Evolutionary conservation across 2,329 filamentous ascomycete species (phyloP).

Genomic region (Cytospora piceae): DNA sequence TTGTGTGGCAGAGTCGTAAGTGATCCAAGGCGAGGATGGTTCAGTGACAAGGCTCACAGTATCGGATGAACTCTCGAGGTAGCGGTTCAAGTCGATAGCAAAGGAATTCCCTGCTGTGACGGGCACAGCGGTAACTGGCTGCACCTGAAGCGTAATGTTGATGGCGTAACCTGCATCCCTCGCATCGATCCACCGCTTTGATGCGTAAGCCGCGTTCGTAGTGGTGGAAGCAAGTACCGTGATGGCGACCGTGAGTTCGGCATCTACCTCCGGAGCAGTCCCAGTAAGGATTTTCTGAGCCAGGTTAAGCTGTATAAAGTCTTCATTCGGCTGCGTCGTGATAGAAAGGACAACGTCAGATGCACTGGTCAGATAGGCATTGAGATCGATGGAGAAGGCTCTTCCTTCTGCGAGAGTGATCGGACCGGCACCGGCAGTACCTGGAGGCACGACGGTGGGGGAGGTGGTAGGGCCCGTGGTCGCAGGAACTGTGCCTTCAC

Average conservation of each 20-base stretch:
- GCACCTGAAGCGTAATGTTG: neutral
- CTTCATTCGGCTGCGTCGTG: neutral
- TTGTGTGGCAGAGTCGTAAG: neutral
- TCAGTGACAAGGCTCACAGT: neutral
- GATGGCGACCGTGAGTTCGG: neutral
- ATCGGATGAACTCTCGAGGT: neutral
- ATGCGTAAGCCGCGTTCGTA: neutral
- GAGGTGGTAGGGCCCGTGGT: neutral
- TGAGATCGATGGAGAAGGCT: neutral
- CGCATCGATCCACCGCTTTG: neutral
- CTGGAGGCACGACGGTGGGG: neutral
- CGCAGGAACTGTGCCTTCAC: neutral
- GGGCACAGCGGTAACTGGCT: constrained; percentile 4
- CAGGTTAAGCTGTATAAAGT: neutral
- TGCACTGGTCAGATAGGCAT: neutral
- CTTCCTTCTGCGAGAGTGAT: neutral
- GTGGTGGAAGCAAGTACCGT: neutral
- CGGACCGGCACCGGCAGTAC: neutral
- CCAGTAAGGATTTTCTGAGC: neutral
- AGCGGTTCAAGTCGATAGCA: constrained; percentile 2
- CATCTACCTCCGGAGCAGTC: neutral
- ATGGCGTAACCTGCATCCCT: neutral
- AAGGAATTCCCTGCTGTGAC: constrained; percentile 1
- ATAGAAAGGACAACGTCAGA: neutral
- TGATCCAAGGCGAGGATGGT: constrained; percentile 1